Evolutionary conservation across 352 stramenopile genomes (phyloP).

Genomic region (Globisporangium cederbergense): DNA sequence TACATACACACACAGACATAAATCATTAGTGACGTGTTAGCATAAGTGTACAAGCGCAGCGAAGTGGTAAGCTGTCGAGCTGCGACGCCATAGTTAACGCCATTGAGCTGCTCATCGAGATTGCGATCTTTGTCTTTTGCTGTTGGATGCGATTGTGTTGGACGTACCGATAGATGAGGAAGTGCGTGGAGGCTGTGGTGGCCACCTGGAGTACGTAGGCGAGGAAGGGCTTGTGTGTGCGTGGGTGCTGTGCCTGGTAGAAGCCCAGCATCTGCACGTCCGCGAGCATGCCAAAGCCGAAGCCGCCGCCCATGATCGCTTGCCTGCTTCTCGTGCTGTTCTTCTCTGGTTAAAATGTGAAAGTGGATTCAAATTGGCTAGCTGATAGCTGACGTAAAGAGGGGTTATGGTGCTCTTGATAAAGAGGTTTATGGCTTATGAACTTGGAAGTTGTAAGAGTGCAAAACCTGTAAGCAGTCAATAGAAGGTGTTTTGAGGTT

Average conservation of each 20-base stretch:
- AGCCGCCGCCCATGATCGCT: constrained; percentile 34
- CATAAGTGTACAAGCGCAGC: neutral
- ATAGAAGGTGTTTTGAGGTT: no score
- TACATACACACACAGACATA: neutral
- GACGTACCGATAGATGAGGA: constrained; percentile 63
- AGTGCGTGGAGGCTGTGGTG: constrained; percentile 33
- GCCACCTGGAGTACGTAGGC: constrained; percentile 73
- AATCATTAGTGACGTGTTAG: neutral
- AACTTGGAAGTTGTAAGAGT: no score
- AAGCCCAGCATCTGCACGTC: constrained; percentile 80
- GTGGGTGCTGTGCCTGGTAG: constrained; percentile 62
- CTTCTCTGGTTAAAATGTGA: neutral
- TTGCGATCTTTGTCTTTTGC: neutral
- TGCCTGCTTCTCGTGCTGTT: neutral
- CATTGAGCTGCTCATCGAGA: neutral
- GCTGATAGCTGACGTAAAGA: neutral
- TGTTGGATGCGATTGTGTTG: neutral
- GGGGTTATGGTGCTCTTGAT: neutral
- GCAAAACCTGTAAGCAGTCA: no score
- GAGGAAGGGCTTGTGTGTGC: constrained; percentile 49
- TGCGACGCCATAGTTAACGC: neutral
- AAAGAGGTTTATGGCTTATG: no score
- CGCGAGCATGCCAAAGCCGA: constrained; percentile 57
- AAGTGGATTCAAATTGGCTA: neutral
- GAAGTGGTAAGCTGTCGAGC: neutral